These are phyloP conservation scores for Takashimella tepidaria DNA, from an alignment of 1,284 basidiomycete genomes.

Conservation along the genomic window DNA sequence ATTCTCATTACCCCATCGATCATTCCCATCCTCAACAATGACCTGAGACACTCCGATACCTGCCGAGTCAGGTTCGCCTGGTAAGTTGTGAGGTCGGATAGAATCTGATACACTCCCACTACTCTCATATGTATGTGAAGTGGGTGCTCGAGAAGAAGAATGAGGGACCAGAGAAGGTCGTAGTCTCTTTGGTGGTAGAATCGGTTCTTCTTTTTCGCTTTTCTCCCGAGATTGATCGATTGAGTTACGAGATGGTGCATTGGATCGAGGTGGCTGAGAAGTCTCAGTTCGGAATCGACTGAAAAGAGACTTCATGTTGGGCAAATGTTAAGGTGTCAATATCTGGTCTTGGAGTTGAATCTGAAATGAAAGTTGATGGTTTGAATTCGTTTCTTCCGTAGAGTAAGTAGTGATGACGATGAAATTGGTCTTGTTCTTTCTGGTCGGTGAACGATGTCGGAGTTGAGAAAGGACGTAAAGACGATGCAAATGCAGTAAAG, in stretches of 20 bases:
- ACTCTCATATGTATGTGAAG: not conserved
- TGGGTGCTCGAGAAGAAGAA: not conserved
- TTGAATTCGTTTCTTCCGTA: no score
- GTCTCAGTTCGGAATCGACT: not conserved
- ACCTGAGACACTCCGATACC: not conserved
- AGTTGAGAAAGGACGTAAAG: no score
- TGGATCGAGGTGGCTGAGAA: not conserved
- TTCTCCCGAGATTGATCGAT: not conserved
- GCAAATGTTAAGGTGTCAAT: no score
- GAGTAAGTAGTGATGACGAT: no score
- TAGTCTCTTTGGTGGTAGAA: not conserved
- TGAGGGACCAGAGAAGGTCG: slow-evolving; percentile 6
- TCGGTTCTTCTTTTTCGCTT: slow-evolving; percentile 3
- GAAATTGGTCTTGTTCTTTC: no score
- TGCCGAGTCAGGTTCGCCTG: not conserved
- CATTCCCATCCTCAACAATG: not conserved
- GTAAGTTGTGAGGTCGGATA: not conserved
- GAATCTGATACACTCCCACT: slow-evolving; percentile 2
- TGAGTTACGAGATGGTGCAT: not conserved
- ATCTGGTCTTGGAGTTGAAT: no score
- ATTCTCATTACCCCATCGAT: slow-evolving; percentile 4
- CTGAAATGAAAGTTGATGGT: no score
- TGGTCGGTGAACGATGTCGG: no score
- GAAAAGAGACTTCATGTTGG: not conserved
- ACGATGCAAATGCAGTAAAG: no score